Base-by-base conservation (phyloP, 2,329 filamentous ascomycete species). In the Alternaria incomplexa region DNA sequence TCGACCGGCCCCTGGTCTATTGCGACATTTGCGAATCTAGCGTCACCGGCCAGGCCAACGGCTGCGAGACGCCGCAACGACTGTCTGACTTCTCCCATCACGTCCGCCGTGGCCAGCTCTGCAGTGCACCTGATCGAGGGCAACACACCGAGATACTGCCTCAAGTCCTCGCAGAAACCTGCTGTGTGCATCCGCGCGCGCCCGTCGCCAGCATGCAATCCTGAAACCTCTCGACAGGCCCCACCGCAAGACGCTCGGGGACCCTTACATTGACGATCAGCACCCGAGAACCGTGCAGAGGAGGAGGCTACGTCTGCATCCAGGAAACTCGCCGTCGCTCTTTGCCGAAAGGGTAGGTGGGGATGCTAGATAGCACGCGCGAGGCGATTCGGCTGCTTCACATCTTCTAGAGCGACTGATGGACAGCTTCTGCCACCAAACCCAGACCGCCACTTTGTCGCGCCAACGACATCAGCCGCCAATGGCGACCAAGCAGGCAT, bases 381-480 rank as follows among this genome's bases (percentile, higher is more conserved):
- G 48, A 52, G 20, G 28, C 48, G 48, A 52, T 22, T 52, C 30
- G 28, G 12, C 30, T 52, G 48, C 48, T 52, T 52, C 20, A 43
- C 23, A 17, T 54, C 52, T 44, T 54, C 52, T 54, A 44, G 32
- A 54, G 30, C 22, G 20, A 23, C 22, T 54, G 52, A 40, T 44
- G 30, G 11, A 17, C 52, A 26, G 6, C 48, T n/a, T 25, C 28
- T 36, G 23, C 48, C 32, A 26, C 15, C 13, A 32, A 40, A 46
- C 23, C 50, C 60, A 62, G 60, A 59, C 56, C 60, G 60, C 59
- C 60, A 62, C 44, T 62, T 59, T 52, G 48, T 59, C 56, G 54
- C 55, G 40, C 53, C 53, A 40, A 26, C 51, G 11, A 61, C 25
- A 28, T 51, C 59, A 62, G 47, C 59, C 59, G 59, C 59, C 59